Conservation (phyloP, 2,329 filamentous ascomycete genomes). For the Ophiostoma triangulosporum region DNA sequence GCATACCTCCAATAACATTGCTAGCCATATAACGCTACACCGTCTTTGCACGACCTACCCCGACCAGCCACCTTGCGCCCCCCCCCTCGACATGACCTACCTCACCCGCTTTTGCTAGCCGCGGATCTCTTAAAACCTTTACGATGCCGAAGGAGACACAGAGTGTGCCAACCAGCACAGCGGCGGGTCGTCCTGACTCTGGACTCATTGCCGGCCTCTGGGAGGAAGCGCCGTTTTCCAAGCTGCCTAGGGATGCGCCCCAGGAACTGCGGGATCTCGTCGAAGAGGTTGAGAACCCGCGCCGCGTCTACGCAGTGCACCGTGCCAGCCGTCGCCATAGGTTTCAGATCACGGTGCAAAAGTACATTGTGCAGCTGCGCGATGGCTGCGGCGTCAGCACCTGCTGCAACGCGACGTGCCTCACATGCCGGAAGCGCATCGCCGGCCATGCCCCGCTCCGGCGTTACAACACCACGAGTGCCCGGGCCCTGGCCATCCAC, state of each 20-base stretch:
- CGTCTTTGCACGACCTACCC: background rate
- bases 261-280: constrained; percentile 40
- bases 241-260: constrained; percentile 47
- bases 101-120: background rate
- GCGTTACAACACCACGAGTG: constrained; percentile 68
- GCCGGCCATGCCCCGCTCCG: constrained; percentile 56
- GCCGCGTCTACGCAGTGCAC: constrained; percentile 46
- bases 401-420: constrained; percentile 67
- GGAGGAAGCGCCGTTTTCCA: constrained; percentile 46
- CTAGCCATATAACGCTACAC: background rate
- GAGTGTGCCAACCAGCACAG: constrained; percentile 12
- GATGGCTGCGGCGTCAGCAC: constrained; percentile 58
- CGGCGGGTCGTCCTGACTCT: constrained; percentile 20
- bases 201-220: constrained; percentile 45
- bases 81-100: background rate
- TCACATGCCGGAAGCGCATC: constrained; percentile 59
- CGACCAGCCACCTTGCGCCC: background rate
- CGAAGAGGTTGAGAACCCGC: constrained; percentile 47
- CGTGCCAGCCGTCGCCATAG: constrained; percentile 46
- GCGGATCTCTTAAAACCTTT: background rate
- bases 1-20: background rate
- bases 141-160: constrained; percentile 34
- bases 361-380: constrained; percentile 68
- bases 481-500: constrained; percentile 66
- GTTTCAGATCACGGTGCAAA: constrained; percentile 54